These are phyloP conservation scores for Arthrobotrys entomopaga DNA, from an alignment of 2,329 filamentous ascomycete genomes.

Conservation along the genomic window DNA sequence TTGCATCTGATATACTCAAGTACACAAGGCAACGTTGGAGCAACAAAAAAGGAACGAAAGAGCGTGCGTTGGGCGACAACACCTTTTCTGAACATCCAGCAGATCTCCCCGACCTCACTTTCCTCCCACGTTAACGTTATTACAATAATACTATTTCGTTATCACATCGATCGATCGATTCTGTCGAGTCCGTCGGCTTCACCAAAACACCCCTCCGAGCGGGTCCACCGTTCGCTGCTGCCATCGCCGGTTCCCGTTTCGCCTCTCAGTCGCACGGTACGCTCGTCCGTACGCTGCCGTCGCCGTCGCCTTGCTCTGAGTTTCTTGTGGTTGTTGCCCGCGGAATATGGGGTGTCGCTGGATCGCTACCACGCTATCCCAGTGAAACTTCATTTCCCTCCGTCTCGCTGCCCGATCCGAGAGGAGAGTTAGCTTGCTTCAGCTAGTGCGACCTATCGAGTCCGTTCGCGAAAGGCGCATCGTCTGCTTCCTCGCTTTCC, in stretches of 20 bases:
- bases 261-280: no score
- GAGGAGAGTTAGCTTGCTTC: conserved; percentile 19
- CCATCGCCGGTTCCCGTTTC: background rate
- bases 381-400: conserved; percentile 38
- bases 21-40: no score
- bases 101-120: conserved; percentile 33
- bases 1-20: no score
- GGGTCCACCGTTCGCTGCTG: background rate
- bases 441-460: conserved; percentile 26
- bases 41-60: background rate
- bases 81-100: conserved; percentile 18
- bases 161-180: no score
- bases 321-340: conserved; percentile 2
- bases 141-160: no score
- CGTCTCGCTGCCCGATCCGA: conserved; percentile 32
- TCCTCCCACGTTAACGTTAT: conserved; percentile 16
- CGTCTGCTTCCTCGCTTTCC: conserved; percentile 17
- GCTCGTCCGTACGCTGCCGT: background rate
- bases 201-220: no score
- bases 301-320: background rate
- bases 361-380: conserved; percentile 45
- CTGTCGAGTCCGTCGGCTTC: no score
- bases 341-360: conserved; percentile 55
- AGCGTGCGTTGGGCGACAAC: conserved; percentile 49
- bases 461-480: conserved; percentile 32